Percentiles rank a stretch among this genome's conserved stretches.
Conservation (phyloP, 2,329 filamentous ascomycete genomes). For the Penicillium sclerotigenum region DNA sequence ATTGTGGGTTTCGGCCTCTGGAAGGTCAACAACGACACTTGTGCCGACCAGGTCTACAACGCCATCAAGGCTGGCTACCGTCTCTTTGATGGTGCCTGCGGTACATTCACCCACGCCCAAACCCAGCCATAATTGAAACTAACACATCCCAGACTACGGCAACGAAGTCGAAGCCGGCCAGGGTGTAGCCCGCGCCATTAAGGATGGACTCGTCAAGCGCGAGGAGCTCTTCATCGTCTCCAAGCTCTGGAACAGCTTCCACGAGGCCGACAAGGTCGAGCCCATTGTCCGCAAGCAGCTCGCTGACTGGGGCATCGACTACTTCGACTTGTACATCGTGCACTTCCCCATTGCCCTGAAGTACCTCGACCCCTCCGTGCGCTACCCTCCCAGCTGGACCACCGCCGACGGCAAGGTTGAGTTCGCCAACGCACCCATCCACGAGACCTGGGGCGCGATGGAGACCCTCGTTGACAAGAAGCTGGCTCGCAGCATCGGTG, state of each 20-base stretch:
- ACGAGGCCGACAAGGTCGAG: slow-evolving; percentile 73
- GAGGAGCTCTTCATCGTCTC: slow-evolving; percentile 88
- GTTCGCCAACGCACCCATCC: slow-evolving; percentile 66
- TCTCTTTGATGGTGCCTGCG: slow-evolving; percentile 60
- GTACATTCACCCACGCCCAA: slow-evolving; percentile 31
- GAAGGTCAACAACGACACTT: slow-evolving; percentile 74
- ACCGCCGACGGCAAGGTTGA: slow-evolving; percentile 62
- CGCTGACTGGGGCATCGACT: slow-evolving; percentile 78
- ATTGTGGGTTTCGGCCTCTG: slow-evolving; percentile 58
- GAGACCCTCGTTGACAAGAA: slow-evolving; percentile 68
- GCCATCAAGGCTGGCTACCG: slow-evolving; percentile 61
- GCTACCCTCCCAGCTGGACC: slow-evolving; percentile 77
- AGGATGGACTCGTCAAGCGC: slow-evolving; percentile 75
- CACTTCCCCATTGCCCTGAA: slow-evolving; percentile 87
- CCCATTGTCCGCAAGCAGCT: slow-evolving; percentile 74
- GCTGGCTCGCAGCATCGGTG: slow-evolving; percentile 70
- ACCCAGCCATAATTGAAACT: not conserved
- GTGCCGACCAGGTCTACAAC: slow-evolving; percentile 75
- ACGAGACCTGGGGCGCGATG: slow-evolving; percentile 80
- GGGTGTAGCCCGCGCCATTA: slow-evolving; percentile 74
- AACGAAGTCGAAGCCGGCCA: slow-evolving; percentile 77
- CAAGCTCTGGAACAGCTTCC: slow-evolving; percentile 92
- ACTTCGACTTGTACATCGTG: slow-evolving; percentile 86
- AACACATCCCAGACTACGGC: slow-evolving; percentile 64
- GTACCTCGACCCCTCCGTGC: slow-evolving; percentile 74